Evolutionary conservation across 768 basidiomycete species (phyloP), one percentile per base, ranked within the genome.

Genomic region (Mrakia hoshinonis): DNA sequence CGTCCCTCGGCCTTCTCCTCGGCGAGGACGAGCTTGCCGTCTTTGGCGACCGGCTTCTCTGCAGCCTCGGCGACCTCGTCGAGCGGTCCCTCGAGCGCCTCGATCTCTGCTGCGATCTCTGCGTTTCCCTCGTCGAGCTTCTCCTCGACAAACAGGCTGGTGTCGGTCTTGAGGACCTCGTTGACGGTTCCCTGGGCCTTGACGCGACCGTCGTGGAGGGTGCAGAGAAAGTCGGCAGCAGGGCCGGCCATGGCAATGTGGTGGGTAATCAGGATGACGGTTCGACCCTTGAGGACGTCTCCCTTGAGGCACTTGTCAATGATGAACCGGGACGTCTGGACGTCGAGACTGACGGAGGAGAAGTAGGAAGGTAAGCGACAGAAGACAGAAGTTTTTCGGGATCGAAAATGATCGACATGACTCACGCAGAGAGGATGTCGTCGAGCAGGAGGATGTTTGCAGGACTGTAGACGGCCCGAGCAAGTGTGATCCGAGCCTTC

Each of bases 281-380:
- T 86, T n/a, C 85, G 80, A 29, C 80, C 83, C 18, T 76, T 77
- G 47, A 86, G 75, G 4, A 86, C 77, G 68, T 83, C 82, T 6
- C 84, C 83, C 62, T 77, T 74, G 71, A 85, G 80, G 70, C 84
- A 82, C 60, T 84, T 80, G 20, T 83, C 81, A 38, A 84, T 81
- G 69, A 85, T 83, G 79, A 79, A 84, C 65, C 83, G 81, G 4
- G 67, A 80, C 2, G 85, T 85, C 70, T 84, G 81, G 10, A 84
- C 83, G 75, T 88, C 87, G 52, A 87, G 78, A 4, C 87, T 87
- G 22, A 85, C n/a, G 43, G 61, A 38, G 38, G 11, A 39, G 22
- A 47, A n/a, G 4, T 5, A 26, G 24, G 6, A 20, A 18, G 12
- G 15, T 18, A n/a, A 31, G n/a, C 12, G 1, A 1, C 31, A 61